Base-by-base conservation (phyloP, 1,284 basidiomycete genomes). In the Fistulina hepatica region DNA sequence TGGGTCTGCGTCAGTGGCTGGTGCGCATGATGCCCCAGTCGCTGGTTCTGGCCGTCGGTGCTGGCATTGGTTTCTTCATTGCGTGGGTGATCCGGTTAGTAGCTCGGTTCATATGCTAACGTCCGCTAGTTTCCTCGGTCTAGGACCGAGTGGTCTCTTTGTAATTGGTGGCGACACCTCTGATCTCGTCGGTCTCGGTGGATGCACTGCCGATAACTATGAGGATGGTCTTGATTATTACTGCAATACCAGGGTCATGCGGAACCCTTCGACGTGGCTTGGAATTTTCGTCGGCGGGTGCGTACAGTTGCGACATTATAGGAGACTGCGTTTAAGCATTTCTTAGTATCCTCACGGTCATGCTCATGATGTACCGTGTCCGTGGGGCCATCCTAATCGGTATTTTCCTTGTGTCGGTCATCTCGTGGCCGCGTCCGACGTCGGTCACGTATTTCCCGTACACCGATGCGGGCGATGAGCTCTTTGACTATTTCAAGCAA, bases 1-100 rank as follows among this genome's bases (percentile, higher is more conserved):
- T 92, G 34, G 89, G 89, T 51, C 69, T 93, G 34, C 85, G 89
- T 42, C 88, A 92, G 64, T 92, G 86, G 89, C 70, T 93, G 17
- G 84, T 81, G 10, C 76, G 89, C 26, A 71, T 90, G 38, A 86
- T 93, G 69, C 89, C 89, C 1, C 81, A 86, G 44, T 90, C 86
- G 3, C 71, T 93, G 33, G 79, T 88, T 25, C 71, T 90, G 44
- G 79, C 85, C 8, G 83, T 89, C 3, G 86, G 86, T 41, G 77
- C 82, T 21, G 88, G 89, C 48, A 92, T 93, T 52, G 89, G 88
- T 40, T 55, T 92, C 12, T 93, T 83, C 61, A 84, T 85, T 47
- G 80, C 81, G 71, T 77, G 45, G 49, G 70, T 64, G 17, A 24
- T 34, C 19, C 41, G 34, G 35, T 46, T 19, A 46, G 28, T 10